Base-by-base conservation (phyloP, 805 yeast genomes). In the Spathaspora hagerdaliae region DNA sequence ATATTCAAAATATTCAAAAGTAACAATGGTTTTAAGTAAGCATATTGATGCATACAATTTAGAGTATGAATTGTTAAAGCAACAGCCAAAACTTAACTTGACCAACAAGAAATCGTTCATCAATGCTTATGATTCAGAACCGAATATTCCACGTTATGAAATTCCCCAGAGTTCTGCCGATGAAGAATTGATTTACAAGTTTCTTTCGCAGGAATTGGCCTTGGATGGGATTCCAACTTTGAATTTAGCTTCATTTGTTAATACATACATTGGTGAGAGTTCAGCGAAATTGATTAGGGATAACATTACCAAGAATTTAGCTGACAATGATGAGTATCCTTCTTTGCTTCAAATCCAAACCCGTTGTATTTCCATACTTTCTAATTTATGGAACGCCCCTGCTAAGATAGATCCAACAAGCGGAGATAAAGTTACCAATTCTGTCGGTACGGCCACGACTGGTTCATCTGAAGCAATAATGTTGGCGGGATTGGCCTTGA, bases 401-500 rank as follows among this genome's bases (percentile, higher is more conserved):
- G 54, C 49, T 26, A 48, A 50, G 7, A 43, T 43, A 13, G 59
- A 61, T 36, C 52, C 55, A n/a, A 55, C 38, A 27, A 53, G 57
- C 27, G 62, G 58, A 33, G 63, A 47, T 51, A 60, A 34, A 81
- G 42, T 52, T 33, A 56, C 60, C 38, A 58, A 59, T 34, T 46
- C 95, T 3, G 72, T 88, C 29, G 97, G 97, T 24, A 82, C 96
- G 10, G 94, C 96, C 26, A 87, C 96, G 44, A 90, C 96, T 1
- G 97, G 97, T 5, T 89, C 96, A 1, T 83, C 92, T 1, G 97
- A 90, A 63, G 97, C 97, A 7, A 83, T 91, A 55, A 88, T 89
- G 87, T 78, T 90, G 43, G 97, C 95, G 38, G 97, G 97, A 4
- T 73, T 90, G 45, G 96, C 97, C 11, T 75, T 91, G 87, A 91